Conservation (phyloP, 345 rosid species). For the Lumnitzera littorea region DNA sequence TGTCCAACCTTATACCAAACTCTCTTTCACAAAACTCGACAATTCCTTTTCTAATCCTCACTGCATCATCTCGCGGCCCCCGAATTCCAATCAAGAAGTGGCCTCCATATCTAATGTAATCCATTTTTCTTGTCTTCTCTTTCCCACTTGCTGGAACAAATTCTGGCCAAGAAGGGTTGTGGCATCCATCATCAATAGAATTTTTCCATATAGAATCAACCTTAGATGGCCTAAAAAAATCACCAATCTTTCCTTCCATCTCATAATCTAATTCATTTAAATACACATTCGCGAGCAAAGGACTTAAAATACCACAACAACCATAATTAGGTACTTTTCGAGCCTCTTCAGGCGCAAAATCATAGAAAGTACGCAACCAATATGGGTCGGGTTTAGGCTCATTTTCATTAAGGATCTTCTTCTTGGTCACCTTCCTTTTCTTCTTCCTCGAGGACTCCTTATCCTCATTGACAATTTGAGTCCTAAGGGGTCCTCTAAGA, state of each 20-base stretch:
- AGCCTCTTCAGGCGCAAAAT: conserved; percentile 89
- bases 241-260: conserved; percentile 64
- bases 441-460: conserved; percentile 32
- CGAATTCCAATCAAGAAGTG: conserved; percentile 88
- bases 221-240: conserved; percentile 69
- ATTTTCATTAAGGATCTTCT: conserved; percentile 64
- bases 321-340: conserved; percentile 81
- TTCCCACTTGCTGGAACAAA: conserved; percentile 88
- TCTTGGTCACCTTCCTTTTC: conserved; percentile 43
- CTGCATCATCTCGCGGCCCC: conserved; percentile 90
- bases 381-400: conserved; percentile 98
- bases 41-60: conserved; percentile 51
- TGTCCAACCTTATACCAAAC: conserved; percentile 60
- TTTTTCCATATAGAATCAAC: conserved; percentile 86
- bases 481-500: conserved; percentile 25
- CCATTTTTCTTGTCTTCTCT: conserved; percentile 95
- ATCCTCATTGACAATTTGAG: conserved; percentile 18
- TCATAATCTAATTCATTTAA: conserved; percentile 75
- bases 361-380: conserved; percentile 82
- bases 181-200: conserved; percentile 75
- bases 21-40: conserved; percentile 57
- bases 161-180: conserved; percentile 99
- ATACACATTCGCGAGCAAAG: conserved; percentile 79
- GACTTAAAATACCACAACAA: conserved; percentile 80
- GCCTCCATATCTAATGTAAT: conserved; percentile 77